Base-by-base conservation (phyloP, 768 basidiomycete species). In the Phaffia australis region DNA sequence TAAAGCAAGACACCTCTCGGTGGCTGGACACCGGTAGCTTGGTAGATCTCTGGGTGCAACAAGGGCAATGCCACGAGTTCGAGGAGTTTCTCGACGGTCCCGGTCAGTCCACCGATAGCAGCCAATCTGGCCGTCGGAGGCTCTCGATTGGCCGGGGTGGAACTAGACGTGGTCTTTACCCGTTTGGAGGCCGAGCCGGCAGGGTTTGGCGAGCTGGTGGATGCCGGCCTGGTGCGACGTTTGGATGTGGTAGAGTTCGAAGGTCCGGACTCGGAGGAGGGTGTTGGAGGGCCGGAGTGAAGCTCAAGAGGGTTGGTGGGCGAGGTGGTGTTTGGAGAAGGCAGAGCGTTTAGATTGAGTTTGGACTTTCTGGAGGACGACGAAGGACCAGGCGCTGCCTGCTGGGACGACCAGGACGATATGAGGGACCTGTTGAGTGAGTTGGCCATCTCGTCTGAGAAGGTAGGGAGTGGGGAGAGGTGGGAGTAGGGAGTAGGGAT, bases 51-150 rank as follows among this genome's bases (percentile, higher is more conserved):
- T 0, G 95, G 95, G 77, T 97, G 93, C 61, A 85, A 85, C 1
- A 99, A 78, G 0, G 95, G 95, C 84, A 98, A 87, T 0, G 89
- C 91, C 18, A 98, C 91, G n/a, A 94, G 84, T 73, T 97, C 93
- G 48, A 95, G 82, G 80, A 98, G 83, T 75, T 92, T 92, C 74
- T 94, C 91, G 19, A 97, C 81, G 69, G 87, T 92, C 18, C 80
- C 72, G 65, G 88, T 86, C 5, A 97, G 82, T 11, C 94, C 95
- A 18, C 93, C 95, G 0, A 98, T 81, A 71, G 91, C 87, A 1
- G 89, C 83, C 4, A 98, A 78, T 11, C 89, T 82, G 0, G 87
- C 83, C 1, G 82, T 75, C 0, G 93, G 91, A 0, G 91, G 87
- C 1, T 56, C 56, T 2, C 67, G 56, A n/a, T 56, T 57, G 8